Evolutionary conservation across 805 yeast genomes (phyloP).

Genomic region (Lipomyces starkeyi): DNA sequence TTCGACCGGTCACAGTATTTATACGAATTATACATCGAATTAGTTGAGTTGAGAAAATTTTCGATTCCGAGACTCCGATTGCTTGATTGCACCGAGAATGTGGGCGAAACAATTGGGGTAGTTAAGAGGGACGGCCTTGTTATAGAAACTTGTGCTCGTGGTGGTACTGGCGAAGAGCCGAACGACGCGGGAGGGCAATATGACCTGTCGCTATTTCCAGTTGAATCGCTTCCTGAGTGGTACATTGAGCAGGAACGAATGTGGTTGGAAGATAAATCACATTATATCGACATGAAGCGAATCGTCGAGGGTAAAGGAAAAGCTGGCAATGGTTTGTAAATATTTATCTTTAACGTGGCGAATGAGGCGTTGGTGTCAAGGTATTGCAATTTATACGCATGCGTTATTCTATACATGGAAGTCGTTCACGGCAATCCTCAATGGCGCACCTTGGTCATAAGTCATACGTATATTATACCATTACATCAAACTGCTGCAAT

Average conservation of each 20-base stretch:
- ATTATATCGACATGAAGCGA: neutral
- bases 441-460: neutral
- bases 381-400: neutral
- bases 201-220: conserved; percentile 1
- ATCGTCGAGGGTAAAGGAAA: neutral
- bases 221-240: conserved; percentile 30
- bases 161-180: conserved; percentile 16
- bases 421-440: neutral
- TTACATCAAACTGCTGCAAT: neutral
- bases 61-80: conserved; percentile 46
- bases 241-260: conserved; percentile 31
- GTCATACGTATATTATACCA: conserved; percentile 1
- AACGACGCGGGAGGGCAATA: conserved; percentile 19
- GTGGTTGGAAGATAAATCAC: conserved; percentile 30
- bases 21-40: conserved; percentile 82
- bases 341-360: no score
- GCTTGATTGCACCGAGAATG: conserved; percentile 54
- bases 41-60: conserved; percentile 55
- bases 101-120: neutral
- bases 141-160: neutral
- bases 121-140: neutral
- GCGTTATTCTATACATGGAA: neutral
- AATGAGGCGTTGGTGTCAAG: neutral
- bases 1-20: conserved; percentile 76
- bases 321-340: neutral